Conservation (phyloP, 2,329 filamentous ascomycete genomes). For the Magnaporthiopsis rhizophila region DNA sequence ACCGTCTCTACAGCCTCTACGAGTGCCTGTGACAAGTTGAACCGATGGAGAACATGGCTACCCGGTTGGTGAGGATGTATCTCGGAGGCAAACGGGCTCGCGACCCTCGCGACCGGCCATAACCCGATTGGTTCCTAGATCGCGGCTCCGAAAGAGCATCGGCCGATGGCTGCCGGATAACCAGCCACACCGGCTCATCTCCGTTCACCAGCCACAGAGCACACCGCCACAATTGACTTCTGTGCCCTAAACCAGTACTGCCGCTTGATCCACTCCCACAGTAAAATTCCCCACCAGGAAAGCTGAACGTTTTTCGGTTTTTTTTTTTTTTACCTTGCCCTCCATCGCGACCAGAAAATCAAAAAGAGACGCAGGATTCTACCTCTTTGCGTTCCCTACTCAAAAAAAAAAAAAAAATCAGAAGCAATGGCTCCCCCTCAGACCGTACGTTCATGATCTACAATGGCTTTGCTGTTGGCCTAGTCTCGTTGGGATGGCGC, state of each 20-base stretch:
- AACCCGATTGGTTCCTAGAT: too few relatives aligned
- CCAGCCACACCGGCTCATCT: not conserved
- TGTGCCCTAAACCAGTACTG: not conserved
- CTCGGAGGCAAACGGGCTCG: too few relatives aligned
- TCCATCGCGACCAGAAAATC: slow-evolving; percentile 9
- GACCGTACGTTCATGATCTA: slow-evolving; percentile 69
- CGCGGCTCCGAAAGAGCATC: too few relatives aligned
- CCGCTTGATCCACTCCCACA: not conserved
- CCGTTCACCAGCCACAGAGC: too few relatives aligned
- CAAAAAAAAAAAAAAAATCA: slow-evolving; percentile 13
- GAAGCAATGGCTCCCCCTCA: slow-evolving; percentile 68
- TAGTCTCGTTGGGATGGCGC: slow-evolving; percentile 25
- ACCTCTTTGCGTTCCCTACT: slow-evolving; percentile 49
- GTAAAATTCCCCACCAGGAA: slow-evolving; percentile 4
- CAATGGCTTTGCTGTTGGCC: slow-evolving; percentile 84
- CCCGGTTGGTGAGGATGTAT: too few relatives aligned
- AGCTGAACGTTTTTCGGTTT: not conserved
- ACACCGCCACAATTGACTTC: not conserved
- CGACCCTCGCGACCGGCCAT: too few relatives aligned
- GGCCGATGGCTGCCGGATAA: not conserved
- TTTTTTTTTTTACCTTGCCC: not conserved
- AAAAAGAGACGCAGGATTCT: slow-evolving; percentile 68
- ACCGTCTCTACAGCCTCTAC: too few relatives aligned
- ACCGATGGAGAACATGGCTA: too few relatives aligned
- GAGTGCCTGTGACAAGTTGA: too few relatives aligned